Conservation (phyloP, 495 filamentous ascomycete species). For the Podospora pseudoanserina region DNA sequence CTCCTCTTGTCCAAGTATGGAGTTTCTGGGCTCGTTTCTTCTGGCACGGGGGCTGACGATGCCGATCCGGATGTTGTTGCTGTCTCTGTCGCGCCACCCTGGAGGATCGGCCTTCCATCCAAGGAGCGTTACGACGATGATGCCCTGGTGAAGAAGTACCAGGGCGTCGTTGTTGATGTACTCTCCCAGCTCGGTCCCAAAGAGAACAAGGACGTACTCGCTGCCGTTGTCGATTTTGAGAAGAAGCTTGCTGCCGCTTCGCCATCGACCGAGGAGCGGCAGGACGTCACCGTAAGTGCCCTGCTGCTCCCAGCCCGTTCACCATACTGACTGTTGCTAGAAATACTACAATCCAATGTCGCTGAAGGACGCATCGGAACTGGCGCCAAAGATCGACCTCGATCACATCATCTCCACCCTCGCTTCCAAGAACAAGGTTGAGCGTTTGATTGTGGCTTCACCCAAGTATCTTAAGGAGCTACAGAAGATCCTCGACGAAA, state of each 20-base stretch:
- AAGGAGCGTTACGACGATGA: constrained; percentile 61
- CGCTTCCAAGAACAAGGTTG: constrained; percentile 50
- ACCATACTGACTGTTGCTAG: constrained; percentile 19
- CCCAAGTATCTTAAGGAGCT: constrained; percentile 32
- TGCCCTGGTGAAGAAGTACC: constrained; percentile 50
- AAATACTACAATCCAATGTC: constrained; percentile 41
- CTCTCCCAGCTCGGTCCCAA: constrained; percentile 24
- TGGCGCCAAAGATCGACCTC: constrained; percentile 57
- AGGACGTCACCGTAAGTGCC: constrained; percentile 62
- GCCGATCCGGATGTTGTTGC: constrained; percentile 58
- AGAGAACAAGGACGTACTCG: constrained; percentile 17
- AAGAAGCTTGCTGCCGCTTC: constrained; percentile 54
- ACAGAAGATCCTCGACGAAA: constrained; percentile 28
- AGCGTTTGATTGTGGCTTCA: constrained; percentile 50
- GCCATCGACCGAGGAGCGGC: constrained; percentile 50
- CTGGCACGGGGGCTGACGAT: constrained; percentile 51
- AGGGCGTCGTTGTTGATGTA: constrained; percentile 36
- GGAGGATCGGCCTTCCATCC: constrained; percentile 55
- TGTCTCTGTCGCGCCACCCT: constrained; percentile 49
- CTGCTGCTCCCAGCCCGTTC: constrained; percentile 54
- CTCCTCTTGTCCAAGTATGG: constrained; percentile 47
- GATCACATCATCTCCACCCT: constrained; percentile 50
- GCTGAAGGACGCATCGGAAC: constrained; percentile 48
- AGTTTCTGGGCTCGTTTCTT: constrained; percentile 43
- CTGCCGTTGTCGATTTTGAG: constrained; percentile 52